Evolutionary conservation across 2,329 filamentous ascomycete species (phyloP), one percentile per base, ranked within the genome.

Genomic region (Neonectria faginata): DNA sequence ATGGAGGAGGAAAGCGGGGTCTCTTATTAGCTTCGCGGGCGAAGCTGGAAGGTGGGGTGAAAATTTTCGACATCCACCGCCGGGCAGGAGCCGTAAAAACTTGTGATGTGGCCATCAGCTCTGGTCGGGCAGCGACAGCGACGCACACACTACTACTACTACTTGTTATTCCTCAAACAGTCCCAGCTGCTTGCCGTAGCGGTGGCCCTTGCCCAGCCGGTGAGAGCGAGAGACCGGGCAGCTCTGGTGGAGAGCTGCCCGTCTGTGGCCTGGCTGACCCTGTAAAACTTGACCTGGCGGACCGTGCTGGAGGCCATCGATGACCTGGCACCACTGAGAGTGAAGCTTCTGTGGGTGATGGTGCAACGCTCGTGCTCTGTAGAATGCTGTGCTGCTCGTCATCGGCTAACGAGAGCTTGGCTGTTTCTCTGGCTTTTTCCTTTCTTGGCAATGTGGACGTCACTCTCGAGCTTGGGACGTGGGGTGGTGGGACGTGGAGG

Each of bases 11-110:
- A 69, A 69, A 65, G 54, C 55, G 65, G 55, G 60, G 58, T 61
- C 68, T 73, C 68, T 73, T 74, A 70, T 58, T 48, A 60, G 47
- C 44, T 51, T 64, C 54, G 55, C 31, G 44, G 53, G 52, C 33
- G 33, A 60, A 48, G 50, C 50, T 55, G 57, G 51, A 59, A 67
- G 61, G 67, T 67, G 68, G 71, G 67, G 71, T 73, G 72, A 72
- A 74, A 74, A 72, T 60, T 66, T 74, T 74, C 61, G 69, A 70
- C 59, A 60, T 58, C 68, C 67, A 67, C 66, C 60, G 70, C 69
- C 62, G 61, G 57, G 59, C 44, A 31, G 45, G 50, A 50, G 51
- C 54, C 62, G 56, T 47, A 48, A 65, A 64, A 71, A 66, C 67
- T 65, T 65, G 57, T 58, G 68, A 72, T 70, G 61, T 62, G 61